Evolutionary conservation across 768 basidiomycete genomes (phyloP), one percentile per base, ranked within the genome.

Genomic region (Rhodosporidiobolus odoratus): DNA sequence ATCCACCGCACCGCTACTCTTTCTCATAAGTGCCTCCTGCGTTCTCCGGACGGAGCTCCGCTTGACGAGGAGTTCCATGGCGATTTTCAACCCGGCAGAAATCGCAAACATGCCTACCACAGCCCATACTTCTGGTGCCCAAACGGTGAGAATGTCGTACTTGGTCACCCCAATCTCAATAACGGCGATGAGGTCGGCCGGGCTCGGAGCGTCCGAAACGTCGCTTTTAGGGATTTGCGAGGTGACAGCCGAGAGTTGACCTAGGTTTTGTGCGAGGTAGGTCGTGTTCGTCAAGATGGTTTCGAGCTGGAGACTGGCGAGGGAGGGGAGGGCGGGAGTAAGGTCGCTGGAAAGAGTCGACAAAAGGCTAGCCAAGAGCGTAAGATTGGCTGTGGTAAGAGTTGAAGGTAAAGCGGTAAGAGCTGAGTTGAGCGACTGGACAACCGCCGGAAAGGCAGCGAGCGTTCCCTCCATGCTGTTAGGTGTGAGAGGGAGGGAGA

Each of bases 251-350:
- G 13, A 16, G 41, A 64, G 63, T 25, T 40, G 25, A 4, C 0
- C 10, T 7, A 64, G 25, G 5, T 54, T 23, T 0, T 4, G 9
- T 8, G 54, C 13, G 40, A 64, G 53, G 53, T 32, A 64, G 2
- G 63, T 64, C 41, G 53, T 10, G 41, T 64, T 64, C 12, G 32
- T 57, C 7, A 64, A 32, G 32, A 64, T 30, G 7, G 63, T 30
- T 6, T 56, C 53, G 12, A 43, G 30, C 34, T 64, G 63, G 0
- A 27, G 32, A 1, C 27, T 32, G 23, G 32, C 12, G 41, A 64
- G 53, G 5, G 53, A 0, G 15, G 53, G 53, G 6, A 56, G 32
- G 40, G 32, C 6, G 6, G 63, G 63, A 12, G 53, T 6, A 41
- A 64, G 53, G 41, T 56, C 53, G 21, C 10, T 4, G 15, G 53